A percentile compares a stretch with the other conserved stretches of the same genome.
phyloP scores from a whole-genome alignment of 2,329 filamentous ascomycete species.

The Thelonectria olida region DNA sequence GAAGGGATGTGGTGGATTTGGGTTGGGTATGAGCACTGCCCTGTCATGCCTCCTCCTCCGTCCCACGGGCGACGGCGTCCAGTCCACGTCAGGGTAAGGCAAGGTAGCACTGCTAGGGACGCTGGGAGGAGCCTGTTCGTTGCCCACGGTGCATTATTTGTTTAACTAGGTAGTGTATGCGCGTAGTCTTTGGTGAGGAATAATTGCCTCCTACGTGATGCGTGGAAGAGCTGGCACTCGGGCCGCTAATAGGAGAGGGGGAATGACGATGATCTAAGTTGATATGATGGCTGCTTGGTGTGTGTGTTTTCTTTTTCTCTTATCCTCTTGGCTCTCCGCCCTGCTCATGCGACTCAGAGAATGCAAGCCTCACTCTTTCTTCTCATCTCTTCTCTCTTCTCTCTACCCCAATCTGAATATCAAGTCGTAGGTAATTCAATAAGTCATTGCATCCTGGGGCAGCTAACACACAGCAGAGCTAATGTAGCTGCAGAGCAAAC shows the following conservation, averaged over 20 bases:
- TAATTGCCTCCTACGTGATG: background rate
- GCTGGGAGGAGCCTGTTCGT: background rate
- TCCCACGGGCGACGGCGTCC: background rate
- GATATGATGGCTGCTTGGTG: background rate
- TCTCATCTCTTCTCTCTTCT: background rate
- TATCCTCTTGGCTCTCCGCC: background rate
- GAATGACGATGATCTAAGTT: background rate
- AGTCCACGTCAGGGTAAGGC: constrained; percentile 3
- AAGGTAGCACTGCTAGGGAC: constrained; percentile 29
- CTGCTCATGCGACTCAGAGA: background rate
- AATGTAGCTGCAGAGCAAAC: background rate
- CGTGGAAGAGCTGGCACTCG: background rate
- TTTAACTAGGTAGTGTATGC: constrained; percentile 8
- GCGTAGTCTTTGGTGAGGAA: background rate
- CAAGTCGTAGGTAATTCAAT: background rate
- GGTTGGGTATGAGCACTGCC: background rate
- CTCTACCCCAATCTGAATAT: background rate
- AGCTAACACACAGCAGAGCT: background rate
- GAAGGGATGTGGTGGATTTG: constrained; percentile 13
- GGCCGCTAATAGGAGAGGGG: background rate
- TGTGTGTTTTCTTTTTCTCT: background rate
- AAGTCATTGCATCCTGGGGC: background rate
- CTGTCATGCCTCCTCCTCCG: background rate
- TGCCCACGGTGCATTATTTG: background rate
- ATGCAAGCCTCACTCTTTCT: background rate